Base-by-base conservation (phyloP, 768 basidiomycete species). In the Trametes gibbosa region DNA sequence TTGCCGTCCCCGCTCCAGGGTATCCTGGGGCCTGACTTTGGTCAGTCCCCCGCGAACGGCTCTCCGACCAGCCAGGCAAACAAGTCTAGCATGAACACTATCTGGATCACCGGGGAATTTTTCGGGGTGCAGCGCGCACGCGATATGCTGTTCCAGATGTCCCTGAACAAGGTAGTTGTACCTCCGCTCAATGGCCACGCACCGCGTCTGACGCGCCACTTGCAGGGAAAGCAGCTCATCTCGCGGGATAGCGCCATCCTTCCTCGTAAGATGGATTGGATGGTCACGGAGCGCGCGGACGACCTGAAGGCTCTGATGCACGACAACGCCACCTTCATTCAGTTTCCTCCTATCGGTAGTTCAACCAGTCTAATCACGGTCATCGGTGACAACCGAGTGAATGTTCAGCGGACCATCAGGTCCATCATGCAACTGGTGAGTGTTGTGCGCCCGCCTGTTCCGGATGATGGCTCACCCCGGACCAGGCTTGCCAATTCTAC, bases 81-180 rank as follows among this genome's bases (percentile, higher is more conserved):
- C 73, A 79, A 75, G 68, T 82, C 87, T 68, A 84, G 83, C 57
- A 80, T 79, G 59, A 93, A 92, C 70, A 75, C 87, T 21, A 89
- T 98, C 61, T 99, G 92, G 89, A 95, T 99, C 66, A 98, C 96
- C 0, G 96, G 96, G 41, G 96, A 98, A 73, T 97, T 96, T 71
- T 96, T 98, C 63, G 92, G 92, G 17, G 95, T 98, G 12, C 92
- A 96, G 71, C 78, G 96, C 50, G 96, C 96, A 12, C 81, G 92
- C 63, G 96, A 98, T 69, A 98, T 97, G 95, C 76, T 99, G 10
- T 88, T 86, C 72, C 90, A 95, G 70, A 79, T 93, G 19, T 91
- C 95, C 6, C 76, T 87, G 56, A 87, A 82, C 69, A 98, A 98
- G 84, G 95, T 92, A 59, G 32, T 79, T 69, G 19, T 32, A 50